phyloP scores from a whole-genome alignment of 2,329 filamentous ascomycete genomes.

The Ophiostoma australiae region DNA sequence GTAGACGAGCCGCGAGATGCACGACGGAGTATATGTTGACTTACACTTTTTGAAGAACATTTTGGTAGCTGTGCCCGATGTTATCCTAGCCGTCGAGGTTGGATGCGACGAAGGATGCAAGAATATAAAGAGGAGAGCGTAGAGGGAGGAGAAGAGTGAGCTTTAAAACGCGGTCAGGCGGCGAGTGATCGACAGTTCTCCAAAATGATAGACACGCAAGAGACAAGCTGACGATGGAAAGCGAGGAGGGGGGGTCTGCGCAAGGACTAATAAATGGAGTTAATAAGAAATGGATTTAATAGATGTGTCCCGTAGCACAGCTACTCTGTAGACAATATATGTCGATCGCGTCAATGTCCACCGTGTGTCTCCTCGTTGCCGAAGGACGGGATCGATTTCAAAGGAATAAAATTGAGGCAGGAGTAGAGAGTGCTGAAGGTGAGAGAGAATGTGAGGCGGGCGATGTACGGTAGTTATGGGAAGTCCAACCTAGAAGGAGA shows the following conservation, averaged over 20 bases:
- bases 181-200: slow-evolving; percentile 19
- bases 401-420: neutral
- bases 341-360: neutral
- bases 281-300: neutral
- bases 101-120: neutral
- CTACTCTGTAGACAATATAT: neutral
- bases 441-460: neutral
- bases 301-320: neutral
- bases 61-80: neutral
- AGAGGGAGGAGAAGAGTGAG: neutral
- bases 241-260: neutral
- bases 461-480: slow-evolving; percentile 9
- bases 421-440: neutral
- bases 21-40: neutral
- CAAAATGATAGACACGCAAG: slow-evolving; percentile 12
- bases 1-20: neutral
- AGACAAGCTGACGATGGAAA: neutral
- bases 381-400: neutral
- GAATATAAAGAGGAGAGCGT: neutral
- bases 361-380: neutral
- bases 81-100: neutral
- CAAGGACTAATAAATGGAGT: neutral
- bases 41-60: slow-evolving; percentile 10
- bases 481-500: neutral
- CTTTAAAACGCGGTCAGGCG: slow-evolving; percentile 11